Evolutionary conservation across 345 rosid species (phyloP).

Genomic region (Jatropha curcas): DNA sequence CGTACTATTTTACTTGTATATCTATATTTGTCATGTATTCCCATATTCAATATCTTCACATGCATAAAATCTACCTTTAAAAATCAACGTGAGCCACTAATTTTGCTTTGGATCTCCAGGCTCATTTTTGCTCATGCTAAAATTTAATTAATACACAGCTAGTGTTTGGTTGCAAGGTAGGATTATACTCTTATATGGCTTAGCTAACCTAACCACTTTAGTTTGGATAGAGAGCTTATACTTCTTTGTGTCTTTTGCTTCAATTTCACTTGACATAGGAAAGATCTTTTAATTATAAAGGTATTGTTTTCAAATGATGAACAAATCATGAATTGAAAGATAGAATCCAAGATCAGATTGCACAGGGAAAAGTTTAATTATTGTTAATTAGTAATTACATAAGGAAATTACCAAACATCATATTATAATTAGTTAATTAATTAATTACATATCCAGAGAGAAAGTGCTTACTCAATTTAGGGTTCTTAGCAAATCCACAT

Average conservation of each 20-base stretch:
- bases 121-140: background rate
- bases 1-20: too few species aligned
- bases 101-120: background rate
- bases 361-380: background rate
- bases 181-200: too few species aligned
- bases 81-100: background rate
- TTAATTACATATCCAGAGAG: background rate
- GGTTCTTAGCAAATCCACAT: background rate
- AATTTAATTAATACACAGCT: background rate
- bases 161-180: background rate
- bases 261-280: background rate
- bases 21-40: too few species aligned
- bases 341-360: background rate
- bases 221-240: background rate
- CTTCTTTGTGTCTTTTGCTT: background rate
- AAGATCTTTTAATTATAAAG: too few species aligned
- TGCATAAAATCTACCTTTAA: too few species aligned
- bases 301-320: background rate
- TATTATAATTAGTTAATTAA: background rate
- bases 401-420: background rate
- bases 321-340: background rate
- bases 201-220: background rate
- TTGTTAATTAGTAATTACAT: background rate
- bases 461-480: constrained; percentile 6
- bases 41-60: too few species aligned